phyloP scores from a whole-genome alignment of 2,329 filamentous ascomycete species.

The Calonectria leucothoes region DNA sequence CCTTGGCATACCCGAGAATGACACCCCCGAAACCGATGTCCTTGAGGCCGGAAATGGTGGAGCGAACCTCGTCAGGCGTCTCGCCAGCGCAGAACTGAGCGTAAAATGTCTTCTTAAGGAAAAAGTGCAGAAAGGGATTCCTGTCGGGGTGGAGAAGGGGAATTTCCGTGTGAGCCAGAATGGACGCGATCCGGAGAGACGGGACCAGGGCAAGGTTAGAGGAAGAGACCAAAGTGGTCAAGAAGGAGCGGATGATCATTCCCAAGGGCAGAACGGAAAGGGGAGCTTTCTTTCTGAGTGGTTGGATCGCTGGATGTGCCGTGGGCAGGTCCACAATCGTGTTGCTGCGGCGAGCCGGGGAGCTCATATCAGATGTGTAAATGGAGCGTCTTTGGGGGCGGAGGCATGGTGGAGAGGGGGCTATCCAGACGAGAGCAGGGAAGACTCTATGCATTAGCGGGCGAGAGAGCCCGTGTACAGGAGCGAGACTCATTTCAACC shows the following conservation, averaged over 20 bases:
- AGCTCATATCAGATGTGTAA: slow-evolving; percentile 48
- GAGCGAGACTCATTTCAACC: background rate
- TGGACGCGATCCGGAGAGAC: slow-evolving; percentile 74
- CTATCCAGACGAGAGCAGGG: slow-evolving; percentile 23
- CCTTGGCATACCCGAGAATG: slow-evolving; percentile 85
- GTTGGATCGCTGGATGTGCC: slow-evolving; percentile 37
- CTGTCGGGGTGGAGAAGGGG: slow-evolving; percentile 77
- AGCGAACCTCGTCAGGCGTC: slow-evolving; percentile 73
- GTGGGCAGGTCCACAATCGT: slow-evolving; percentile 48
- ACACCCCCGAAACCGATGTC: slow-evolving; percentile 84
- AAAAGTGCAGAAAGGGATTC: slow-evolving; percentile 76
- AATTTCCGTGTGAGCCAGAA: slow-evolving; percentile 76
- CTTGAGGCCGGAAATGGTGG: slow-evolving; percentile 74
- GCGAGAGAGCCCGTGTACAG: background rate
- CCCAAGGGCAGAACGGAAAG: slow-evolving; percentile 75
- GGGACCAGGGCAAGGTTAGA: slow-evolving; percentile 76
- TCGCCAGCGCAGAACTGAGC: slow-evolving; percentile 92
- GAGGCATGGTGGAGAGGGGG: slow-evolving; percentile 32
- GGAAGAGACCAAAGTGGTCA: slow-evolving; percentile 77
- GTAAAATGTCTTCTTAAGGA: slow-evolving; percentile 88
- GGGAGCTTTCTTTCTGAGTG: slow-evolving; percentile 51
- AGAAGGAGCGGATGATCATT: slow-evolving; percentile 75
- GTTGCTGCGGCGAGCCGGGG: slow-evolving; percentile 41
- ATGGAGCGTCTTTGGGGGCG: slow-evolving; percentile 41
- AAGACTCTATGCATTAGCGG: slow-evolving; percentile 18